Base-by-base conservation (phyloP, 2,329 filamentous ascomycete genomes). In the Penicillium freii region DNA sequence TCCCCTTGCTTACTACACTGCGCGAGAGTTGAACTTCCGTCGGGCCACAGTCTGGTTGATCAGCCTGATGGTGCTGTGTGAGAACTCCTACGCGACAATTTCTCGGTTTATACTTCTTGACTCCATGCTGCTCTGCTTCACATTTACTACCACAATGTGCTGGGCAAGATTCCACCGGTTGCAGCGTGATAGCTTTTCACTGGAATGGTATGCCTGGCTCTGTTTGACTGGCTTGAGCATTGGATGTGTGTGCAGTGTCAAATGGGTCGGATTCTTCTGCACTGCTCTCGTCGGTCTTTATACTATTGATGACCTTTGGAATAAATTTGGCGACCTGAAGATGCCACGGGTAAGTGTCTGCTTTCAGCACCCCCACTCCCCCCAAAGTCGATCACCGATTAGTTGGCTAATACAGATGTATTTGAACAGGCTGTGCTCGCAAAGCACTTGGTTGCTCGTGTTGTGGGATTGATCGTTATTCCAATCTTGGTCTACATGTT, bases 71-170 rank as follows among this genome's bases (percentile, higher is more conserved):
- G 92, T 99, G 44, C 86, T 99, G 42, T 99, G 92, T 81, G 94
- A 99, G 77, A 99, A 99, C 81, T 97, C 94, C 51, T 99, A 97
- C 80, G 96, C 94, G 48, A 97, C 95, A 33, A 99, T 99, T 77
- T 97, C 92, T 78, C 87, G 94, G 60, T 99, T 99, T 74, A 97
- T 99, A 69, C 87, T 99, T 25, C 87, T 99, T 69, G 94, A 99
- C 77, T 97, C 94, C 0, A 99, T 99, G 94, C 85, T 99, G 51
- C 84, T 99, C 39, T 97, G 92, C 80, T 97, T 96, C 73, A 99
- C 95, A n/a, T 94, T 97, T 67, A 92, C 92, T 17, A 99, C 94
- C 6, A 90, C 95, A 61, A 86, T 97, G 69, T 97, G 93, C 84
- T 99, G 93, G 92, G 87, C 92, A 70, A 94, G 92, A 75, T 97